Conservation (phyloP, 306 rosid species). For the Prosopis cineraria region DNA sequence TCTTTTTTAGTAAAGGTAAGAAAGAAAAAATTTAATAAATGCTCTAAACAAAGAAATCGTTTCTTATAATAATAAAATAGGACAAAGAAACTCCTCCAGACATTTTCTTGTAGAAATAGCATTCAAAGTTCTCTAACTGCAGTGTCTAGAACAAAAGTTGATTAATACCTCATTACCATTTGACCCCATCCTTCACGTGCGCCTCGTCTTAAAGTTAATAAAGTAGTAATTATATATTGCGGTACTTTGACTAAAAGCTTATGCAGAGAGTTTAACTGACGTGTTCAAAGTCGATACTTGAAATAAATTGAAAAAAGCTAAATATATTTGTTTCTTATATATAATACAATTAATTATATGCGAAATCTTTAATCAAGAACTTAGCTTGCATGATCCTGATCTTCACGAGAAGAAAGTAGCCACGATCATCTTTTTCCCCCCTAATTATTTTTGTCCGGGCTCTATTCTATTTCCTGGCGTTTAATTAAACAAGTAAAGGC, state of each 20-base stretch:
- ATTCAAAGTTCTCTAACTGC: neutral
- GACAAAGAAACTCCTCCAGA: too few species aligned
- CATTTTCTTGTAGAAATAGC: too few species aligned
- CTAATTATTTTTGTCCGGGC: neutral
- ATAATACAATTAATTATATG: neutral
- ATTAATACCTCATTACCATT: constrained; percentile 23
- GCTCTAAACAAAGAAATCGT: too few species aligned
- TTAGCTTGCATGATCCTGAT: neutral
- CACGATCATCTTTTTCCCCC: neutral
- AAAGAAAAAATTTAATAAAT: too few species aligned
- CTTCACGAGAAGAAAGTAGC: neutral
- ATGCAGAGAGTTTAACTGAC: neutral
- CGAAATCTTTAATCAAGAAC: neutral
- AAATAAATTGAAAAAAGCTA: neutral
- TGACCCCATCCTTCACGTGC: constrained; percentile 38
- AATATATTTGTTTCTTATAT: neutral
- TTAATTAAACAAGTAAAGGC: neutral
- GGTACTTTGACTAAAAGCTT: neutral
- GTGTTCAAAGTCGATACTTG: neutral
- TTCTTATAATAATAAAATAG: too few species aligned
- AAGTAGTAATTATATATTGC: neutral
- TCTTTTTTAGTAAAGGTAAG: too few species aligned
- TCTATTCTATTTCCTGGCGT: neutral
- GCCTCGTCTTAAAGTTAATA: neutral
- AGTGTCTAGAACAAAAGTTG: neutral